Evolutionary conservation across 371 early-diverging fungal genomes (phyloP).

Genomic region (Blastocladiella emersonii): DNA sequence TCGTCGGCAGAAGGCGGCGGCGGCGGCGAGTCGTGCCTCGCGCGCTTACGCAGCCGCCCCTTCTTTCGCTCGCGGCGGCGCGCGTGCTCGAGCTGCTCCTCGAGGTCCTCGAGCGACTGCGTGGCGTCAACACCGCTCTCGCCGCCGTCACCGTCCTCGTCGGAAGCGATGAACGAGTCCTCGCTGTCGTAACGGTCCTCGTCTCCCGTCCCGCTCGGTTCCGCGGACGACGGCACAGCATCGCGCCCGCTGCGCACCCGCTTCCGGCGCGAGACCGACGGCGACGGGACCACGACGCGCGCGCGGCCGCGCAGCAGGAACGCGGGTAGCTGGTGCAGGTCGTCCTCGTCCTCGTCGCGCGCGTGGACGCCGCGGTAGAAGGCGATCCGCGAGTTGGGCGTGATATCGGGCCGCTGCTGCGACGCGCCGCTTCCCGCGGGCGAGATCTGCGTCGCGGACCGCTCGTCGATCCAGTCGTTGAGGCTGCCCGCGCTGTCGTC

Average conservation of each 20-base stretch:
- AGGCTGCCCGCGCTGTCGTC: background rate
- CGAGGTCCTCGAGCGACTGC: background rate
- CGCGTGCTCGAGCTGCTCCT: background rate
- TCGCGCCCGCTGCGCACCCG: too few relatives aligned
- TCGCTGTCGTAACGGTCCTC: background rate
- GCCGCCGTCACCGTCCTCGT: background rate
- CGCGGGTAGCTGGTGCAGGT: background rate
- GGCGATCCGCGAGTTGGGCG: background rate
- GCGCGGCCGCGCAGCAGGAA: background rate
- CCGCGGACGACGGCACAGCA: too few relatives aligned
- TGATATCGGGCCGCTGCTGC: background rate
- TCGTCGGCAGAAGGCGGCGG: too few relatives aligned
- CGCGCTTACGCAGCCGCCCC: too few relatives aligned
- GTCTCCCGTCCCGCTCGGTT: too few relatives aligned
- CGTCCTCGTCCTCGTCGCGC: background rate
- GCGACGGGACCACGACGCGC: background rate
- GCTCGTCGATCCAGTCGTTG: slow-evolving; percentile 17
- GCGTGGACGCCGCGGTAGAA: background rate
- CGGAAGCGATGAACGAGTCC: background rate
- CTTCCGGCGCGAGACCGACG: background rate
- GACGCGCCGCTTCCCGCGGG: too few relatives aligned
- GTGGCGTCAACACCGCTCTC: background rate
- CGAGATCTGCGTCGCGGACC: slow-evolving; percentile 16
- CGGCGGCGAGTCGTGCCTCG: too few relatives aligned
- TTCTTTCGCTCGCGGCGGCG: too few relatives aligned